Evolutionary conservation across 768 basidiomycete genomes (phyloP).

Genomic region (Dentipellis fragilis): DNA sequence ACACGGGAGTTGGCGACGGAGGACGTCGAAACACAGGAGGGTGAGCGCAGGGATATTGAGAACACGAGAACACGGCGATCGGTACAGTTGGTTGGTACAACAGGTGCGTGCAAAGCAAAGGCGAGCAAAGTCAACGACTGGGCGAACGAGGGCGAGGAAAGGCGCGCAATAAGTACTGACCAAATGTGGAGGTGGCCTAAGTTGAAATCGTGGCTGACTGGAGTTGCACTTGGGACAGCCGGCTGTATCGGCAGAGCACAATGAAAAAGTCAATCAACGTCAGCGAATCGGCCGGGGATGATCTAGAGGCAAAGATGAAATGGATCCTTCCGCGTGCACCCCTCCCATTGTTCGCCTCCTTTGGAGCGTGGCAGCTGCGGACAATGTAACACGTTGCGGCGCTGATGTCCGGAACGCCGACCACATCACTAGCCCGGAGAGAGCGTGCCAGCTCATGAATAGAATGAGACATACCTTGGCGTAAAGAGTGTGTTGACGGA

Average conservation of each 20-base stretch:
- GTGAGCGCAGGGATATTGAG: background rate
- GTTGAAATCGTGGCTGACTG: background rate
- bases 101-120: background rate
- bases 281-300: background rate
- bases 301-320: background rate
- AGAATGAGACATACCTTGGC: slow-evolving; percentile 32
- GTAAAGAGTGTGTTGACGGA: slow-evolving; percentile 53
- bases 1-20: background rate
- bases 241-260: background rate
- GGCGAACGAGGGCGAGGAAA: background rate
- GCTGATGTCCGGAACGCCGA: background rate
- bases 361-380: background rate
- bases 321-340: background rate
- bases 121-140: background rate
- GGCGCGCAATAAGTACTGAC: background rate
- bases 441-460: background rate
- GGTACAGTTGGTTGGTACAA: background rate
- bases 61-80: background rate
- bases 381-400: background rate
- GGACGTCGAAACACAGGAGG: too few relatives aligned
- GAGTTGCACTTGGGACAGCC: background rate
- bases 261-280: background rate
- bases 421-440: background rate
- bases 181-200: background rate
- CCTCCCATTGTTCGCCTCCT: slow-evolving; percentile 2